phyloP scores from a whole-genome alignment of 257 asterid genomes.

The Schizonepeta tenuifolia region DNA sequence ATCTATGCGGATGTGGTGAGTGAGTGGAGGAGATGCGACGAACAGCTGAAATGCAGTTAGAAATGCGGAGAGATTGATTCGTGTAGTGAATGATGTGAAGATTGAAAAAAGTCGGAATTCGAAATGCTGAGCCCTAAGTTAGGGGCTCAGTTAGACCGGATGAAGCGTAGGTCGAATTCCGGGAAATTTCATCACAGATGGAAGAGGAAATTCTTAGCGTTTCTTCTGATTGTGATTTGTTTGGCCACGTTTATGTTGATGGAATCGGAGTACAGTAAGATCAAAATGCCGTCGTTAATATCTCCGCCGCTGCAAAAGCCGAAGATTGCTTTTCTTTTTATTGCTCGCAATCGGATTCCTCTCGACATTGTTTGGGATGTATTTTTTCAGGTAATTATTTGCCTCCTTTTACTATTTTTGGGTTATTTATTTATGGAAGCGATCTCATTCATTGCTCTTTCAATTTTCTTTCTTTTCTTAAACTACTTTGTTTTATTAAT shows the following conservation, averaged over 20 bases:
- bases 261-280: constrained; percentile 67
- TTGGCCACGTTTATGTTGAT: constrained; percentile 61
- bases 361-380: constrained; percentile 85
- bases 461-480: background rate
- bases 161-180: constrained; percentile 57
- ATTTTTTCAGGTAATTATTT: constrained; percentile 66
- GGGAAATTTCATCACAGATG: constrained; percentile 66
- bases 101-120: background rate
- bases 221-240: constrained; percentile 57
- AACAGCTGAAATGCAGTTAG: constrained; percentile 24
- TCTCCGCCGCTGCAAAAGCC: constrained; percentile 63
- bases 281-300: constrained; percentile 49
- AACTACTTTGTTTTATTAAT: constrained; percentile 15
- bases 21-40: constrained; percentile 19
- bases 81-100: constrained; percentile 25
- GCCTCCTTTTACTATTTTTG: constrained; percentile 24
- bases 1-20: constrained; percentile 9
- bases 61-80: constrained; percentile 1
- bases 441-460: constrained; percentile 18
- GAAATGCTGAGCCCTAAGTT: constrained; percentile 36
- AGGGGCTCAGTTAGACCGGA: constrained; percentile 32
- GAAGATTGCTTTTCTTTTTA: constrained; percentile 76
- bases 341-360: constrained; percentile 90
- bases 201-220: constrained; percentile 60
- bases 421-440: background rate